Percentiles rank a stretch among this genome's conserved stretches.
Conservation (phyloP, 768 basidiomycete genomes). For the Trametes meyenii region DNA sequence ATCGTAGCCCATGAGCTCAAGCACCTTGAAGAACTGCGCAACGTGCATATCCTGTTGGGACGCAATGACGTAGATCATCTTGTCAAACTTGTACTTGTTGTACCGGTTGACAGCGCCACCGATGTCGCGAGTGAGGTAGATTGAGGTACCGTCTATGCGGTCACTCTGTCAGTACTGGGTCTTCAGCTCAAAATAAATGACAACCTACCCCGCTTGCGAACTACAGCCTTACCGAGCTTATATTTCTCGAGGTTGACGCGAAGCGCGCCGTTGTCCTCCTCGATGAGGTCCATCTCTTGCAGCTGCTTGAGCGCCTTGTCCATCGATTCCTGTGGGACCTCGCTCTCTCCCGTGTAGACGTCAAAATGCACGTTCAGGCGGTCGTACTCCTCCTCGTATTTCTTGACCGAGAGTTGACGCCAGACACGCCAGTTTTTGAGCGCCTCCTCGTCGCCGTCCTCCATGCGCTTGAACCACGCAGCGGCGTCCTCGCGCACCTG, state of each 20-base stretch:
- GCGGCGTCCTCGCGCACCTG: constrained; percentile 77
- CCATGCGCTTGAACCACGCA: constrained; percentile 92
- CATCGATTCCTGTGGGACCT: constrained; percentile 73
- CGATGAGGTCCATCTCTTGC: constrained; percentile 72
- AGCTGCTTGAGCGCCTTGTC: constrained; percentile 69
- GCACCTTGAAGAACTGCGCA: constrained; percentile 91
- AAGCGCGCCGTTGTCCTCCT: constrained; percentile 79
- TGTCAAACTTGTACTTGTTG: constrained; percentile 88
- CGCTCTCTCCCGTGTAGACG: constrained; percentile 89
- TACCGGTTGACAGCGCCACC: constrained; percentile 91
- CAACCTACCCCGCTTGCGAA: constrained; percentile 76
- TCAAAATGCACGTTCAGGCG: constrained; percentile 91
- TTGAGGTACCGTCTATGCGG: constrained; percentile 81
- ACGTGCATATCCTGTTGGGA: constrained; percentile 88
- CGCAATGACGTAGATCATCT: constrained; percentile 93
- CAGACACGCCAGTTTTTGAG: constrained; percentile 90
- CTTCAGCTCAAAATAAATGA: not conserved
- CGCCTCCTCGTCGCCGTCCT: constrained; percentile 85
- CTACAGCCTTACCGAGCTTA: constrained; percentile 90
- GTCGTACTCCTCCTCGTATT: constrained; percentile 87
- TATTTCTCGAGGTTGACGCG: constrained; percentile 86
- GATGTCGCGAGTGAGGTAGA: constrained; percentile 95
- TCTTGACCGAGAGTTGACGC: constrained; percentile 88
- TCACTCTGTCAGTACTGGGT: not conserved
- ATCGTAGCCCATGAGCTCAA: constrained; percentile 85